phyloP scores from a whole-genome alignment of 129 eudicot genomes.

The Oenanthe sinensis region DNA sequence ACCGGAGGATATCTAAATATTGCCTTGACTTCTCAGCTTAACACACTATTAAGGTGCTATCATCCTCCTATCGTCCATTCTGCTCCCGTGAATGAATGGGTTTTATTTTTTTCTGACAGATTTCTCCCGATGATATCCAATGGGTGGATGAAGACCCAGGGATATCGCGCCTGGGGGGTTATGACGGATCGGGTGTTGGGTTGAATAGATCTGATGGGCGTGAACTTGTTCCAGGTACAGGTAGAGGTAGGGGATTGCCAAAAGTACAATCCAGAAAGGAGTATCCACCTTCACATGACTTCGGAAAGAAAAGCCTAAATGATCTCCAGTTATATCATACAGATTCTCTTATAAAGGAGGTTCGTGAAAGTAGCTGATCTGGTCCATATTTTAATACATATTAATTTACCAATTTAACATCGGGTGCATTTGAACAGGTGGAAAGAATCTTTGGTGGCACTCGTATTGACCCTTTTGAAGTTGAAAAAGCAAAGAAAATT shows the following conservation, averaged over 20 bases:
- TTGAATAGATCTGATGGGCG: constrained; percentile 46
- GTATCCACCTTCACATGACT: constrained; percentile 66
- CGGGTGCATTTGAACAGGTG: constrained; percentile 43
- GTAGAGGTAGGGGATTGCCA: constrained; percentile 69
- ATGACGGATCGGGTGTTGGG: constrained; percentile 52
- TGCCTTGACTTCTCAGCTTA: neutral
- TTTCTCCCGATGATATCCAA: constrained; percentile 74
- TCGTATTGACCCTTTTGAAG: constrained; percentile 62
- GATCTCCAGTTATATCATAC: constrained; percentile 76
- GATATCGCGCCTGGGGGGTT: constrained; percentile 43
- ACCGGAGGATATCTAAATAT: neutral
- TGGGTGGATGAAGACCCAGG: constrained; percentile 88
- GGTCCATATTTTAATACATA: neutral
- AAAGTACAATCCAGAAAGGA: constrained; percentile 61
- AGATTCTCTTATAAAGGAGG: constrained; percentile 77
- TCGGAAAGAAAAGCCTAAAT: constrained; percentile 58
- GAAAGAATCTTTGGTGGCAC: constrained; percentile 62
- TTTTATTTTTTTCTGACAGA: constrained; percentile 23
- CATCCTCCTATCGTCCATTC: neutral
- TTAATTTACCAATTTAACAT: neutral
- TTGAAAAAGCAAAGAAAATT: constrained; percentile 86
- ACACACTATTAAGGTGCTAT: neutral
- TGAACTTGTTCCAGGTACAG: constrained; percentile 50
- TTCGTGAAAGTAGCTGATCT: constrained; percentile 15
- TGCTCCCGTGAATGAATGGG: neutral